phyloP scores from a whole-genome alignment of 805 yeast genomes.

The Diddensiella caesifluorescens region DNA sequence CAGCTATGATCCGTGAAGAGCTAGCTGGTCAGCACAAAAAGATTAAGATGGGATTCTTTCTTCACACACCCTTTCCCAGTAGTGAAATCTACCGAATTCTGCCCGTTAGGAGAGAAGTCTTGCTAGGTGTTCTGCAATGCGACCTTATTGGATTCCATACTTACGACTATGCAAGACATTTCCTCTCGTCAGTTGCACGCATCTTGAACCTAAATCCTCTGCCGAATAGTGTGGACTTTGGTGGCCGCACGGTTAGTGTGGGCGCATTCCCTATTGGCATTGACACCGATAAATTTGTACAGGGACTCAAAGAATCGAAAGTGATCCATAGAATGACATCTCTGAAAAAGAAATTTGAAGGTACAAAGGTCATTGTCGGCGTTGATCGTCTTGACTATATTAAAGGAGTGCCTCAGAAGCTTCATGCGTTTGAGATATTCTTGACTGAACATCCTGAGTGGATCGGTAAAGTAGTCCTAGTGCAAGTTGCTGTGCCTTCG shows the following conservation, averaged over 20 bases:
- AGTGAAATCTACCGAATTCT: constrained; percentile 92
- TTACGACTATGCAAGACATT: constrained; percentile 97
- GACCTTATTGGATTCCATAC: constrained; percentile 97
- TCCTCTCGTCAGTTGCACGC: constrained; percentile 80
- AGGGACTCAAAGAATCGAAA: constrained; percentile 58
- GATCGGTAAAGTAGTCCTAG: constrained; percentile 93
- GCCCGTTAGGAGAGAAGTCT: constrained; percentile 90
- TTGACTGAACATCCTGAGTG: constrained; percentile 92
- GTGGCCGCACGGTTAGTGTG: constrained; percentile 70
- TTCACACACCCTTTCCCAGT: constrained; percentile 98
- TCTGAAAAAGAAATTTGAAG: constrained; percentile 62
- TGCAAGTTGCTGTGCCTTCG: constrained; percentile 96
- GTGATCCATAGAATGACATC: constrained; percentile 64
- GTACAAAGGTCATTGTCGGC: constrained; percentile 85
- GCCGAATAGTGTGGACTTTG: constrained; percentile 84
- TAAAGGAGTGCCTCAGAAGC: constrained; percentile 96
- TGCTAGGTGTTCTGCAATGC: constrained; percentile 88
- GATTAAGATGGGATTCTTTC: constrained; percentile 82
- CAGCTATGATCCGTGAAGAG: constrained; percentile 72
- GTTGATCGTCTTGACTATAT: constrained; percentile 95
- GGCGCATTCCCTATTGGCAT: constrained; percentile 99
- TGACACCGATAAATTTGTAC: constrained; percentile 84
- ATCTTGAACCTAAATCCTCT: constrained; percentile 75
- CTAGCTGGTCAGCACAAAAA: constrained; percentile 38
- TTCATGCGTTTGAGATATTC: constrained; percentile 93